These are phyloP conservation scores for Colletotrichum higginsianum DNA, from an alignment of 2,329 filamentous ascomycete genomes.

Conservation along the genomic window DNA sequence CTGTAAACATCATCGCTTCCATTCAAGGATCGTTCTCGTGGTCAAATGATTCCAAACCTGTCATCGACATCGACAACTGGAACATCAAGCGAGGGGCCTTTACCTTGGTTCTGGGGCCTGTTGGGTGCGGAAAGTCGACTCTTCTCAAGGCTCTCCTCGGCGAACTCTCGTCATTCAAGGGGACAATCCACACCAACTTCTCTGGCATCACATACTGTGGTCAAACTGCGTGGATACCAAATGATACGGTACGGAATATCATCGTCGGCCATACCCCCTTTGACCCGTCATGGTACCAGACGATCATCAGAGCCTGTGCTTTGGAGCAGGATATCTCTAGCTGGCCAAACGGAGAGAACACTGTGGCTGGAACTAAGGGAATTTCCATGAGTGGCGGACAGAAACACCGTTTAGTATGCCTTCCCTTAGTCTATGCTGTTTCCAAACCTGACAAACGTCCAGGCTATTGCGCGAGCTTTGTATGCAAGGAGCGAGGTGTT, in stretches of 20 bases:
- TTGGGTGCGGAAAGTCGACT: constrained; percentile 55
- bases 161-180: constrained; percentile 45
- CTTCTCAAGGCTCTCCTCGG: constrained; percentile 51
- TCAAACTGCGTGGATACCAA: constrained; percentile 49
- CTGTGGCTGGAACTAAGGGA: constrained; percentile 54
- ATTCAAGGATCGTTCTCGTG: constrained; percentile 39
- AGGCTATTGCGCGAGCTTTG: constrained; percentile 50
- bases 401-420: constrained; percentile 49
- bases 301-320: constrained; percentile 53
- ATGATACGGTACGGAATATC: constrained; percentile 51
- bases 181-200: constrained; percentile 39
- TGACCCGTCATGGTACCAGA: constrained; percentile 51
- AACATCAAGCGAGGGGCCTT: constrained; percentile 33
- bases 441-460: neutral
- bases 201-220: constrained; percentile 47
- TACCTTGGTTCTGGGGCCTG: constrained; percentile 51
- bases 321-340: constrained; percentile 49
- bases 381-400: constrained; percentile 57
- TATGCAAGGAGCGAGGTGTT: constrained; percentile 47
- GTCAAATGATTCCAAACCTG: constrained; percentile 28
- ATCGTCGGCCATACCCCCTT: constrained; percentile 49
- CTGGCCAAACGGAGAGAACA: constrained; percentile 52
- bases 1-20: constrained; percentile 3
- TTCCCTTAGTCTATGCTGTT: rapidly evolving
- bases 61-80: constrained; percentile 34